phyloP scores from a whole-genome alignment of 129 eudicot genomes.

The Smallanthus sonchifolius region DNA sequence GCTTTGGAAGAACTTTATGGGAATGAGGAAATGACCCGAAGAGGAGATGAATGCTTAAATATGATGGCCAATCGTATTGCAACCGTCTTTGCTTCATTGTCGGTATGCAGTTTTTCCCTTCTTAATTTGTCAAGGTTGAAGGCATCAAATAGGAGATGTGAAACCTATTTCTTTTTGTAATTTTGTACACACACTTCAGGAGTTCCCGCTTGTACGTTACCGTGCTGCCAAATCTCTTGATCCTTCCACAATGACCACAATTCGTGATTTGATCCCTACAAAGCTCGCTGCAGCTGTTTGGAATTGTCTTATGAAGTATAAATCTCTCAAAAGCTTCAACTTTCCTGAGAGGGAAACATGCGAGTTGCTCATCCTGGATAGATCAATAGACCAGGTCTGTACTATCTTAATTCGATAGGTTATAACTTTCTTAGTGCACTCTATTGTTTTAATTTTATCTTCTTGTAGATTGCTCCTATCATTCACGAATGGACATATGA shows the following conservation, averaged over 20 bases:
- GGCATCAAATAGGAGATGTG: background rate
- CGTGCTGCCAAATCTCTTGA: conserved; percentile 96
- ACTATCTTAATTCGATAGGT: background rate
- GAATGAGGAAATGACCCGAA: conserved; percentile 62
- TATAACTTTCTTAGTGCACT: background rate
- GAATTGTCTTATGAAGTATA: conserved; percentile 79
- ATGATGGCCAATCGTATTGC: conserved; percentile 84
- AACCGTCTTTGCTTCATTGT: conserved; percentile 86
- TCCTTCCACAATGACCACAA: conserved; percentile 77
- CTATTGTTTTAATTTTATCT: background rate
- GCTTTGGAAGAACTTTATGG: conserved; percentile 85
- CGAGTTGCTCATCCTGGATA: conserved; percentile 84
- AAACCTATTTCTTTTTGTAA: background rate
- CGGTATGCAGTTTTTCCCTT: conserved; percentile 42
- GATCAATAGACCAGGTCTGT: conserved; percentile 86
- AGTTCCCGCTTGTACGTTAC: conserved; percentile 90
- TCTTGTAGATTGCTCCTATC: conserved; percentile 74
- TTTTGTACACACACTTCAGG: conserved; percentile 42
- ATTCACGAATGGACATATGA: conserved; percentile 99
- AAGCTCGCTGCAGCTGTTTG: conserved; percentile 93
- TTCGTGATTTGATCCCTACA: conserved; percentile 82
- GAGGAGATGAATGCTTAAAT: conserved; percentile 61
- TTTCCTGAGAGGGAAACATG: conserved; percentile 93
- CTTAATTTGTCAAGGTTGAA: conserved; percentile 8
- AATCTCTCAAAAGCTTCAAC: conserved; percentile 52